Percentiles rank a stretch among this genome's conserved stretches.
phyloP scores from a whole-genome alignment of 2,329 filamentous ascomycete species.

The Grosmannia huntii region DNA sequence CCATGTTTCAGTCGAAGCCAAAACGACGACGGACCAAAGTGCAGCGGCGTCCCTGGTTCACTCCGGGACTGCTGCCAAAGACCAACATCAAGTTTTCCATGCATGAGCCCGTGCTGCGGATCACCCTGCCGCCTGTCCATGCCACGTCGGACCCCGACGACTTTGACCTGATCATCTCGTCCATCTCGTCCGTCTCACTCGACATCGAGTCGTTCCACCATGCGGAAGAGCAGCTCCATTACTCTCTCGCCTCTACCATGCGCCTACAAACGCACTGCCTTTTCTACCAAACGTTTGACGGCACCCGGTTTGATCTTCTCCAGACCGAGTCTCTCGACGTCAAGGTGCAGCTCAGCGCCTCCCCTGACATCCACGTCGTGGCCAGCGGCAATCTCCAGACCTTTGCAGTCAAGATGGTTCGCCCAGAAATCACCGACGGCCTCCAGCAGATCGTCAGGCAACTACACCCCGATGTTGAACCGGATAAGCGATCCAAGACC shows the following conservation, averaged over 20 bases:
- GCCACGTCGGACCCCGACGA: conserved; percentile 56
- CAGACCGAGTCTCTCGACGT: conserved; percentile 81
- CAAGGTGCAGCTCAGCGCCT: conserved; percentile 71
- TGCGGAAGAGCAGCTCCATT: conserved; percentile 68
- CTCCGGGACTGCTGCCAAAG: conserved; percentile 87
- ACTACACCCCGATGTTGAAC: conserved; percentile 56
- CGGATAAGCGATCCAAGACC: conserved; percentile 40
- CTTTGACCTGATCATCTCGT: conserved; percentile 85
- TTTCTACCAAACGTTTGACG: conserved; percentile 84
- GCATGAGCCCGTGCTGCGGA: conserved; percentile 87
- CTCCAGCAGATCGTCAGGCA: conserved; percentile 84
- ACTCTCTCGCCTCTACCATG: conserved; percentile 71
- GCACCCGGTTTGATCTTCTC: conserved; percentile 73
- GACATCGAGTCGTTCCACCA: conserved; percentile 96
- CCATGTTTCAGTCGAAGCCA: conserved; percentile 51
- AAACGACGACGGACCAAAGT: conserved; percentile 26
- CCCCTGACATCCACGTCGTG: conserved; percentile 73
- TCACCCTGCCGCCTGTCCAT: conserved; percentile 71
- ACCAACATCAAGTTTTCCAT: conserved; percentile 91
- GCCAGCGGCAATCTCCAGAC: conserved; percentile 71
- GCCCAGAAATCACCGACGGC: conserved; percentile 85
- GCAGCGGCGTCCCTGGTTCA: conserved; percentile 50
- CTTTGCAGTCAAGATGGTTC: conserved; percentile 77
- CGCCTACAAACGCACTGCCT: conserved; percentile 76
- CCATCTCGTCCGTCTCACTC: conserved; percentile 67